Evolutionary conservation across 2,329 filamentous ascomycete genomes (phyloP), one percentile per base, ranked within the genome.

Genomic region (Lachnellula subtilissima): DNA sequence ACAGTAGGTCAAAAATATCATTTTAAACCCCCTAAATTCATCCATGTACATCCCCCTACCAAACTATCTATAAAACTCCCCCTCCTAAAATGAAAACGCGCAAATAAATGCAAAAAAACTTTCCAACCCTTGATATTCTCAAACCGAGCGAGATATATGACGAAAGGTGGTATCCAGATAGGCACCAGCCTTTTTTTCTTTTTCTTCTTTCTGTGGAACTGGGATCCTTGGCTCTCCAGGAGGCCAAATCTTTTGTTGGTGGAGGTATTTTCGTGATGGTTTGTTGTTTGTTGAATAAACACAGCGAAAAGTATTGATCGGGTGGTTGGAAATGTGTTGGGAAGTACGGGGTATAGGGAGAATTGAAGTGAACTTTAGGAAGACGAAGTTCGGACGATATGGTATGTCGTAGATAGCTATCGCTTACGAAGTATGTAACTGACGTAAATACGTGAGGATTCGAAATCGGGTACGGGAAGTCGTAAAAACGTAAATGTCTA

Each of bases 401-500:
- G 42, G 7, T 23, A 23, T 45, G 42, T 45, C 5, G 42, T 45
- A 17, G 4, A 19, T 9, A 17, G 7, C 11, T n/a, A 23, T 17
- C 11, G 15, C 42, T 11, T 22, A 45, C 23, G 42, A 22, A 22
- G 22, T 22, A 22, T 28, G 28, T 8, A 28, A 28, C 3, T 3
- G 28, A 45, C 5, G 40, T 19, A 45, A 45, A 19, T 28, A 28
- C 25, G 25, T 28, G 25, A 28, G 8, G 25, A 28, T 28, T 28
- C 25, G 25, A 28, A 28, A 9, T 9, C 2, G 2, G 28, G 8
- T 9, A 9, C 7, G 42, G n/a, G 6, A 58, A 62, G 48, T 60
- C 58, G 54, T 61, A 57, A 64, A 64, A 54, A 52, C 61, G 54
- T 64, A 58, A 64, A 63, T 60, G 49, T 56, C 53, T 50, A 55